Conservation (phyloP, 2,329 filamentous ascomycete species). For the Exophiala sideris region DNA sequence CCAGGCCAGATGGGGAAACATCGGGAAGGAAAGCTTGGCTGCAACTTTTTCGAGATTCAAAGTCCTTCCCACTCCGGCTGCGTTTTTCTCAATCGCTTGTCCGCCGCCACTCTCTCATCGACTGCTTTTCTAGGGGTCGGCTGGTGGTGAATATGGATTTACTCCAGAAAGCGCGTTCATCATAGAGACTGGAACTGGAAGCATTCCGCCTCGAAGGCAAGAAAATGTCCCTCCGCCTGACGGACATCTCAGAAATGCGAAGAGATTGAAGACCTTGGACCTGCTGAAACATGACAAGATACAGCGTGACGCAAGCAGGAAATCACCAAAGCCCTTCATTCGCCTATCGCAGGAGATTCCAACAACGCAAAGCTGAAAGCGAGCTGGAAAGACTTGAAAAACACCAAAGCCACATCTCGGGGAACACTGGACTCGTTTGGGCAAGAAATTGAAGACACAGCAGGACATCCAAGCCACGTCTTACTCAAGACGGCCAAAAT, state of each 20-base stretch:
- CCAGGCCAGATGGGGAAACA: too few species aligned
- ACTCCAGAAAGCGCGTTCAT: too few species aligned
- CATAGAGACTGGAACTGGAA: too few species aligned
- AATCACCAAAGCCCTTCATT: constrained; percentile 76
- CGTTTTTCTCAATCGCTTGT: too few species aligned
- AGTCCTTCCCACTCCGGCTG: too few species aligned
- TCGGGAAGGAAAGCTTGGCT: too few species aligned
- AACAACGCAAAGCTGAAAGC: constrained; percentile 85
- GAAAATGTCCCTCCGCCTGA: background rate
- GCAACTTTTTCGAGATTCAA: too few species aligned
- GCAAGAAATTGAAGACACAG: constrained; percentile 85
- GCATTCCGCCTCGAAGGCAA: background rate
- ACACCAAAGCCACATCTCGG: constrained; percentile 86
- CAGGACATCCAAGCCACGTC: constrained; percentile 85
- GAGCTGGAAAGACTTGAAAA: constrained; percentile 96
- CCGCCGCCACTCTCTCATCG: too few species aligned
- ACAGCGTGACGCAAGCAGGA: constrained; percentile 74
- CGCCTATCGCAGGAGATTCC: constrained; percentile 82
- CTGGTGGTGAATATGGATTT: too few species aligned
- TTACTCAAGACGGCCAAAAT: constrained; percentile 98
- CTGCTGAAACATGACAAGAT: constrained; percentile 87
- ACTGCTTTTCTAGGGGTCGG: too few species aligned
- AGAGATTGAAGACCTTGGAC: constrained; percentile 83
- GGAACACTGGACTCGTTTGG: constrained; percentile 83
- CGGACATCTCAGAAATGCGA: constrained; percentile 56